These are phyloP conservation scores for Drechslera avenae DNA, from an alignment of 2,329 filamentous ascomycete species.

Conservation along the genomic window DNA sequence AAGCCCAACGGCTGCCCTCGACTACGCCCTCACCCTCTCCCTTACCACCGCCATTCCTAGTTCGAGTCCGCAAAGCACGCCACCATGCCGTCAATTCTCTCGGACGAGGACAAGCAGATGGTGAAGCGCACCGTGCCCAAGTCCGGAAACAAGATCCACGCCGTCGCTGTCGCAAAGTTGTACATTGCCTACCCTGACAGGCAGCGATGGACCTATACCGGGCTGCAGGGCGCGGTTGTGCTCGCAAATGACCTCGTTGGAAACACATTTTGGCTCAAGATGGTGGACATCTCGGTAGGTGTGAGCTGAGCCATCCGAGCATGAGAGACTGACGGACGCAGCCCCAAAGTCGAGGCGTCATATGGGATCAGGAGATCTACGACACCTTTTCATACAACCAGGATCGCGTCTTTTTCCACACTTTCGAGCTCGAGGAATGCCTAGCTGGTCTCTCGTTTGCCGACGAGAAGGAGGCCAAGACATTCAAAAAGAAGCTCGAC, in stretches of 20 bases:
- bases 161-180: slow-evolving; percentile 88
- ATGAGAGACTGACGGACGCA: slow-evolving; percentile 58
- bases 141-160: slow-evolving; percentile 94
- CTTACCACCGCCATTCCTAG: slow-evolving; percentile 19
- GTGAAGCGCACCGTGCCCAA: slow-evolving; percentile 95
- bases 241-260: slow-evolving; percentile 93
- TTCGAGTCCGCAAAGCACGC: slow-evolving; percentile 12
- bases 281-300: slow-evolving; percentile 93
- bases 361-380: slow-evolving; percentile 81
- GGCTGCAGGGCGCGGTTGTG: slow-evolving; percentile 87
- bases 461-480: slow-evolving; percentile 96
- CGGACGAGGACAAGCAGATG: slow-evolving; percentile 92
- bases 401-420: slow-evolving; percentile 96
- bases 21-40: neutral
- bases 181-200: slow-evolving; percentile 90
- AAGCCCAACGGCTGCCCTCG: slow-evolving; percentile 18
- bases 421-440: slow-evolving; percentile 93
- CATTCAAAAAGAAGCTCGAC: slow-evolving; percentile 96
- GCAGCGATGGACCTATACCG: slow-evolving; percentile 90
- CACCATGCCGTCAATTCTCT: slow-evolving; percentile 69
- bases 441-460: slow-evolving; percentile 88
- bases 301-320: neutral
- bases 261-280: slow-evolving; percentile 95
- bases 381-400: slow-evolving; percentile 95
- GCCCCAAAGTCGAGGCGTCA: slow-evolving; percentile 38